Evolutionary conservation across 2,329 filamentous ascomycete genomes (phyloP).

Genomic region (Colletotrichum lentis): DNA sequence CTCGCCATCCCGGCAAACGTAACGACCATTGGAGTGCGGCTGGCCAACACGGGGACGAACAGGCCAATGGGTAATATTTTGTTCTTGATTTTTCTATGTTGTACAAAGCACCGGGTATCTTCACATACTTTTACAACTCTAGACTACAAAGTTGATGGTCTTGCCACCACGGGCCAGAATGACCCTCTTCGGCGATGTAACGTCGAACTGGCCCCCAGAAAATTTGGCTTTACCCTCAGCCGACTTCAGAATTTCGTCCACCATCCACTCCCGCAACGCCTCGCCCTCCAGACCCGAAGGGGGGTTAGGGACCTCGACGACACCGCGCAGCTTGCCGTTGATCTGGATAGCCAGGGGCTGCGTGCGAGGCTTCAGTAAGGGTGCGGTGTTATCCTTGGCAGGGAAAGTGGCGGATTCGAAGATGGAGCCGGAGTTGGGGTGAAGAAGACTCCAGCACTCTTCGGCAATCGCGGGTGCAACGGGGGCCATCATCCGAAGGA

Average conservation of each 20-base stretch:
- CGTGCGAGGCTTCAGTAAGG: constrained; percentile 59
- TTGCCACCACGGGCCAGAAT: constrained; percentile 73
- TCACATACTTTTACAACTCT: constrained; percentile 35
- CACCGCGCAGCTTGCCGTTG: constrained; percentile 79
- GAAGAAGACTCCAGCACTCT: constrained; percentile 76
- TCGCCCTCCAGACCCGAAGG: constrained; percentile 52
- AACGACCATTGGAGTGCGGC: background rate
- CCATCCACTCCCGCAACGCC: constrained; percentile 66
- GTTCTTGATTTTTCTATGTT: constrained; percentile 9
- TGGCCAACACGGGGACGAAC: background rate
- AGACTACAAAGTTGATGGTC: constrained; percentile 77
- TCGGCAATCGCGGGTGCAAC: constrained; percentile 82
- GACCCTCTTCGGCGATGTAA: constrained; percentile 66
- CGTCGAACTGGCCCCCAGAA: constrained; percentile 54
- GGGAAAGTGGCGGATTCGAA: constrained; percentile 67
- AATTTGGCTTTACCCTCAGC: constrained; percentile 67
- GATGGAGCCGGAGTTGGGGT: constrained; percentile 50
- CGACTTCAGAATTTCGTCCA: constrained; percentile 67
- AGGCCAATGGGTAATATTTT: background rate
- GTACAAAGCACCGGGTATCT: constrained; percentile 35
- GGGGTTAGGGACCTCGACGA: constrained; percentile 68
- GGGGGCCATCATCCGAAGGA: constrained; percentile 79
- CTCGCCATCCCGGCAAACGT: too few species aligned
- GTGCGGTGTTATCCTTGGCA: constrained; percentile 57
- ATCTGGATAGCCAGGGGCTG: constrained; percentile 74